Base-by-base conservation (phyloP, 2,329 filamentous ascomycete genomes). In the Chrysoporthe puriensis region DNA sequence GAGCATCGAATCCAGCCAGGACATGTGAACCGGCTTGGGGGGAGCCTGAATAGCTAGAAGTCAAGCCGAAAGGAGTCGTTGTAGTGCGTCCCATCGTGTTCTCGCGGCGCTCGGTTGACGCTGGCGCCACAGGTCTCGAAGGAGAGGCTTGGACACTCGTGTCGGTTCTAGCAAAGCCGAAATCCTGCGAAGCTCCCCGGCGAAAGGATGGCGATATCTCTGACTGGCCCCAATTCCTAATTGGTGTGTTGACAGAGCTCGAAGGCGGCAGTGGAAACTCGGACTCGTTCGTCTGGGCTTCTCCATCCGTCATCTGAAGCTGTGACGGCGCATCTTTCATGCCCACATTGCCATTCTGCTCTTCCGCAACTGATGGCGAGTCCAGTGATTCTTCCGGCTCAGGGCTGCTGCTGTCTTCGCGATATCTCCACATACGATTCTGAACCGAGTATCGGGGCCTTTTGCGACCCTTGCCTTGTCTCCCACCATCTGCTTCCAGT, bases 341-440 rank as follows among this genome's bases (percentile, higher is more conserved):
- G 9, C 63, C 66, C 1, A 68, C 50, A 5, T 68, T 60, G 18
- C 34, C 56, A 34, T 66, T 62, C 46, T 61, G 59, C 18, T 26
- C 63, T 34, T 50, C 40, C 16, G 54, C 56, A 58, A 52, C 46
- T 1, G 62, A 42, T 21, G 66, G 8, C 11, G 63, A 66, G 6
- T 77, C 70, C 50, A 70, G 54, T 58, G 72, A 16, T 56, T 67
- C 52, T 70, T 84, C 79, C 44, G 82, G 84, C 73, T 90, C 86
- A 2, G 92, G 91, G 63, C 90, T 94, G 8, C 88, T 89, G 1
- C 91, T 91, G 66, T 88, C 85, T 73, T 90, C 91, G 32, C 84
- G 84, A 73, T 94, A 91, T 70, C 86, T 89, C 95, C 95, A 97
- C 40, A 87, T 83, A 42, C 83, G 86, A 73, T 88, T 90, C 63